Evolutionary conservation across 2,329 filamentous ascomycete species (phyloP), one percentile per base, ranked within the genome.

Genomic region (Aureobasidium sp.): DNA sequence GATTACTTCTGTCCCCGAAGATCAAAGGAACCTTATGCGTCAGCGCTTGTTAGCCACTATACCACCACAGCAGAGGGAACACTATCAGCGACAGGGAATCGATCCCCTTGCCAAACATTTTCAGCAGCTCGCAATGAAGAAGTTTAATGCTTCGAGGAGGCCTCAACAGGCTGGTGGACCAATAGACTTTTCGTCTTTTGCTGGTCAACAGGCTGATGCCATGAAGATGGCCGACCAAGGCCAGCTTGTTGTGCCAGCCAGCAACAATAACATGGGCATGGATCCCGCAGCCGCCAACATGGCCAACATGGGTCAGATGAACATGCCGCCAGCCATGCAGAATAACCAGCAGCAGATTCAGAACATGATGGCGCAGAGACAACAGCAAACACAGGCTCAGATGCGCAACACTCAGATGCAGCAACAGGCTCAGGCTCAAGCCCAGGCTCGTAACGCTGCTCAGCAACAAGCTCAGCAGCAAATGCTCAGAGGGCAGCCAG

Each of bases 231-330:
- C 84, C 67, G 82, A 86, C 70, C 81, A 81, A 53, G 84, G 84
- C 9, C 82, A 85, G 65, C 75, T 82, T 46, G 84, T 86, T n/a
- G 84, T 87, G 3, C 84, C 84, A 10, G 84, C 83, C 7, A 87
- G 83, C 71, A 83, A 81, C 67, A 82, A 82, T 59, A 66, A 66
- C 58, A 47, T 63, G 46, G 41, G 34, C 17, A 58, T 62, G 39
- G 42, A 64, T 65, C 63, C 62, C 61, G 65, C 48, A 60, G 56
- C 36, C 62, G 55, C 29, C 42, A 66, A 64, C 62, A 69, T 61
- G 58, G 20, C 53, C 37, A 61, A 57, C 51, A 65, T 63, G 56
- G 52, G 52, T 23, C 63, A 65, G 20, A 65, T 68, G 63, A 65
- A 65, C 39, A 74, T 76, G 57, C 65, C 23, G 70, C 72, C 17